A percentile compares a stretch with the other conserved stretches of the same genome.
Conservation (phyloP, 768 basidiomycete genomes). For the Agrocybe pediades region DNA sequence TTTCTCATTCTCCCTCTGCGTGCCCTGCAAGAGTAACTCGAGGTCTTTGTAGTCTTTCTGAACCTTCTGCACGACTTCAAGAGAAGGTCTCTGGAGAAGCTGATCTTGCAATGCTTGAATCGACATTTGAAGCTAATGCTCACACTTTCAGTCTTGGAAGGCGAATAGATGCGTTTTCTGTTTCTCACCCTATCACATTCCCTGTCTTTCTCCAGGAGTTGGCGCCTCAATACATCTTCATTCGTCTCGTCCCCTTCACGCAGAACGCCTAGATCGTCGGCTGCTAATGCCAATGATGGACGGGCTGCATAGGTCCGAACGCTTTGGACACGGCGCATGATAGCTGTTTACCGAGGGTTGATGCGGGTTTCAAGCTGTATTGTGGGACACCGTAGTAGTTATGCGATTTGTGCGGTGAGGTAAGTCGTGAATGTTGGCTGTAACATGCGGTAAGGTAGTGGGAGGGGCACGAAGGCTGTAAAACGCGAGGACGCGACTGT, state of each 20-base stretch:
- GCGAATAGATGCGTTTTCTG: not conserved
- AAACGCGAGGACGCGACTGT: constrained; percentile 23
- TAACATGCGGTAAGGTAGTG: not conserved
- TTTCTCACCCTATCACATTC: constrained; percentile 66
- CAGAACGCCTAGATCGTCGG: constrained; percentile 63
- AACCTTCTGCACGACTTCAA: constrained; percentile 65
- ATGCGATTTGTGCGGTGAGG: not conserved
- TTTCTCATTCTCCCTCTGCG: constrained; percentile 83
- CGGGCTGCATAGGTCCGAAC: constrained; percentile 51
- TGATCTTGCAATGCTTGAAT: constrained; percentile 66
- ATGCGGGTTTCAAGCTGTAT: not conserved
- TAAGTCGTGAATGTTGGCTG: not conserved
- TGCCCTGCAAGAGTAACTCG: constrained; percentile 76
- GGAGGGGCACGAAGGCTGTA: constrained; percentile 11
- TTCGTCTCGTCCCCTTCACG: constrained; percentile 59
- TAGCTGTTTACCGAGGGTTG: not conserved
- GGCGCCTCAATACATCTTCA: constrained; percentile 63
- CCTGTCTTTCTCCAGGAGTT: constrained; percentile 66
- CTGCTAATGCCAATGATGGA: constrained; percentile 48
- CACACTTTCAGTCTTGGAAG: not conserved
- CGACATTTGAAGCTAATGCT: constrained; percentile 57
- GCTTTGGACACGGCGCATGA: constrained; percentile 67
- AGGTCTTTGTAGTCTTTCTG: constrained; percentile 76
- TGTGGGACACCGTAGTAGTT: too few species aligned
- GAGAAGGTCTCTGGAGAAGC: constrained; percentile 65